Evolutionary conservation across 176 grass and related monocot genomes (phyloP).

Genomic region (Cenchrus americanus): DNA sequence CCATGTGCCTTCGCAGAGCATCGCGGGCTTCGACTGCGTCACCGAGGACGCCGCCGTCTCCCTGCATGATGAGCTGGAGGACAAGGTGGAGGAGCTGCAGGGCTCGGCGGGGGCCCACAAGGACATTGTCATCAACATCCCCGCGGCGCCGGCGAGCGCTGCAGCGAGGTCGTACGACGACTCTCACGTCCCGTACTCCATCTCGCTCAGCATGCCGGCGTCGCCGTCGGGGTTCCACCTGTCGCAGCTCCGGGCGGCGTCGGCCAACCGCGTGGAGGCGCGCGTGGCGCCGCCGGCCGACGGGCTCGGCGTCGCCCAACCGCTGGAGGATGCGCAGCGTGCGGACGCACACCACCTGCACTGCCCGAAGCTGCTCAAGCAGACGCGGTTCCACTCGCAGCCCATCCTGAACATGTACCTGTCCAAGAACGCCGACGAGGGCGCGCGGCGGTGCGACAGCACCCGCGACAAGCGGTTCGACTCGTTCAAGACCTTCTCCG

Average conservation of each 20-base stretch:
- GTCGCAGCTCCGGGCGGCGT: conserved; percentile 38
- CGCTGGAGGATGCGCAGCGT: not conserved
- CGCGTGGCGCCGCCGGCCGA: not conserved
- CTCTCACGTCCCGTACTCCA: conserved; percentile 33
- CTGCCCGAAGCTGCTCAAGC: conserved; percentile 44
- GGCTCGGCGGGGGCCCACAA: not conserved
- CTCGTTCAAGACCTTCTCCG: conserved; percentile 92
- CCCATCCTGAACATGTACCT: conserved; percentile 50
- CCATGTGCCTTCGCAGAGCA: conserved; percentile 38
- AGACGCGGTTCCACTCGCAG: conserved; percentile 72
- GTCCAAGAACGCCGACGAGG: not conserved
- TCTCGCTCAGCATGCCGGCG: conserved; percentile 67
- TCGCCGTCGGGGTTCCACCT: conserved; percentile 80
- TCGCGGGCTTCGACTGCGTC: conserved; percentile 60
- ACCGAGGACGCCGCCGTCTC: not conserved
- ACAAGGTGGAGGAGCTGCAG: conserved; percentile 11
- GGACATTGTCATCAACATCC: conserved; percentile 58
- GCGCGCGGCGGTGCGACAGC: conserved; percentile 29
- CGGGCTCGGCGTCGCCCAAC: not conserved
- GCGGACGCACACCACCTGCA: not conserved
- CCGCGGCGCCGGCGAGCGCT: not conserved
- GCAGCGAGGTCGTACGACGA: conserved; percentile 22
- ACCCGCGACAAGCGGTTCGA: conserved; percentile 72
- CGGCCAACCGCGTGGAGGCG: conserved; percentile 21
- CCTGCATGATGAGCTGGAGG: not conserved